Evolutionary conservation across 441 rosid species (phyloP).

Genomic region (Brassica hybrid): DNA sequence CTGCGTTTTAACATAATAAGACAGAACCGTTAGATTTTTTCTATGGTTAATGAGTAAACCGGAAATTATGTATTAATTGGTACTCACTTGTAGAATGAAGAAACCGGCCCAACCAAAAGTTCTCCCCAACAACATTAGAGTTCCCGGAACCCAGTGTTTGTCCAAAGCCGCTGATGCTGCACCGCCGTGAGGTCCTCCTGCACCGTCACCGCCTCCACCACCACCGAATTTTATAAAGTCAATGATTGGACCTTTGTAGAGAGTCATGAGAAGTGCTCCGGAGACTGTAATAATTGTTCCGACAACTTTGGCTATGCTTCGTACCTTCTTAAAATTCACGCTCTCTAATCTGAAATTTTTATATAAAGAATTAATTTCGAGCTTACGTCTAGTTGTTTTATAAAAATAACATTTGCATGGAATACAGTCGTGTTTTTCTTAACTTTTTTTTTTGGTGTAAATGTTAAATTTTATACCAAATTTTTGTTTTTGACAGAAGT

Average conservation of each 20-base stretch:
- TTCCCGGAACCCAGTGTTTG: conserved; percentile 72
- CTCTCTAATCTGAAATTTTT: conserved; percentile 64
- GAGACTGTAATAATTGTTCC: conserved; percentile 80
- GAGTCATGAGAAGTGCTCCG: conserved; percentile 95
- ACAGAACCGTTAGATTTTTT: conserved; percentile 5
- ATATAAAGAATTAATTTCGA: not conserved
- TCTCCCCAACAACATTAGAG: conserved; percentile 69
- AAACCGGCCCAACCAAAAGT: conserved; percentile 76
- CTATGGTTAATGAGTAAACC: conserved; percentile 26
- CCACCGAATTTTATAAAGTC: conserved; percentile 51
- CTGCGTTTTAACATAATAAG: conserved; percentile 44
- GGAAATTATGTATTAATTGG: conserved; percentile 16
- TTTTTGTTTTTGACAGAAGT: too few relatives aligned
- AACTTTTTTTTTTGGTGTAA: too few relatives aligned
- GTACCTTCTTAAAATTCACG: conserved; percentile 63
- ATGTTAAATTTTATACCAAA: too few relatives aligned
- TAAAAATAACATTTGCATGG: not conserved
- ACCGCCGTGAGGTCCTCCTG: conserved; percentile 42
- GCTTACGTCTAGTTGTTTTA: not conserved
- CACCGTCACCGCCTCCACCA: conserved; percentile 44
- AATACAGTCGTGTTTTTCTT: not conserved
- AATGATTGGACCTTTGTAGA: conserved; percentile 86
- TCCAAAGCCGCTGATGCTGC: conserved; percentile 40
- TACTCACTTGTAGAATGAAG: conserved; percentile 83
- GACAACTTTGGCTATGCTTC: conserved; percentile 72